Evolutionary conservation across 495 filamentous ascomycete species (phyloP), one percentile per base, ranked within the genome.

Genomic region (Xylaria palmicola): DNA sequence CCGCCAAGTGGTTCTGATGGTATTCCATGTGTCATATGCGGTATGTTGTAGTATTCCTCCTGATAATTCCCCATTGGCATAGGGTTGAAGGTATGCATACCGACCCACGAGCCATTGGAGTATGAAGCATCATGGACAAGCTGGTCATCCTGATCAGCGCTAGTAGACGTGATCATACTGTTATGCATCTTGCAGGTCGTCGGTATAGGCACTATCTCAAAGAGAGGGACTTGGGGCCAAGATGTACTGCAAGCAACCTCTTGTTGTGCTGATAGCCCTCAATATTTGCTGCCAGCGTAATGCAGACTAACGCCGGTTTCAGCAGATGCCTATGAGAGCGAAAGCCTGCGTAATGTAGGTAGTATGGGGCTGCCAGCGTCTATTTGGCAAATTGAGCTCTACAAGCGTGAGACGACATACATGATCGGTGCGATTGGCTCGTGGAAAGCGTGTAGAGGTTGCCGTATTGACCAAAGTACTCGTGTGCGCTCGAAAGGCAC

Each of bases 71-170:
- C 62, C 76, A 82, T 78, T 7, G 76, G 75, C 57, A 77, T 80
- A 62, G 74, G 73, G 22, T 70, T 71, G 56, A 81, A 79, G 41
- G 76, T 72, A 58, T 65, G 78, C 72, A 81, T 79, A 60, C 79
- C 74, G 58, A 74, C 77, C 78, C 79, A 81, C 63, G 62, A 72
- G 43, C 77, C 74, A 68, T 69, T 72, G 39, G 68, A 64, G 58
- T 73, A 72, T 56, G 64, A 65, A 68, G 72, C 76, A 65, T 79
- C 77, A 45, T 76, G 78, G 54, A 77, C 69, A 58, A 79, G 52
- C 65, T 78, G 76, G 68, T 69, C 74, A 68, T 80, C 78, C 65
- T 77, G 79, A 67, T 76, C 78, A 71, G 79, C 74, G 65, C 72
- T 76, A 60, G 72, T 74, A 60, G 77, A 74, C 65, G 73, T 72